Conservation (phyloP, 2,329 filamentous ascomycete genomes). For the Diaporthe sp. region DNA sequence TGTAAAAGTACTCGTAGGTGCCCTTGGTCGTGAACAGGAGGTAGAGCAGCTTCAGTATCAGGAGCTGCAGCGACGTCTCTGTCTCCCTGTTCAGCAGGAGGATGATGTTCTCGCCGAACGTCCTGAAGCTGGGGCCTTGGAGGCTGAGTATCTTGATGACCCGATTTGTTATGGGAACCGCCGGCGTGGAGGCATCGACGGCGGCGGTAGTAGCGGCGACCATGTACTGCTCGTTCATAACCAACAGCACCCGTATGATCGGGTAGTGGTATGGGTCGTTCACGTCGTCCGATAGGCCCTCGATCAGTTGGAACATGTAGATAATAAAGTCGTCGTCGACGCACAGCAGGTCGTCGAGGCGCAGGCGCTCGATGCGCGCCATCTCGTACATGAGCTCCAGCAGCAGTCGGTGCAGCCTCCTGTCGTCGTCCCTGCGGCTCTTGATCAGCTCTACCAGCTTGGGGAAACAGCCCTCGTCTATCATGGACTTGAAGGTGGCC, state of each 20-base stretch:
- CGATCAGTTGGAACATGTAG: slow-evolving; percentile 88
- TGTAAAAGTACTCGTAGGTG: slow-evolving; percentile 99
- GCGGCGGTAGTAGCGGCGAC: slow-evolving; percentile 73
- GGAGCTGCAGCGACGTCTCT: slow-evolving; percentile 91
- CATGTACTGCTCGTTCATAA: slow-evolving; percentile 99
- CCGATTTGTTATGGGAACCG: slow-evolving; percentile 82
- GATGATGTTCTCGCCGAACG: slow-evolving; percentile 98
- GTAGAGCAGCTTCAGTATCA: slow-evolving; percentile 97
- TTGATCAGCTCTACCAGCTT: slow-evolving; percentile 87
- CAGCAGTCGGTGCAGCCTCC: slow-evolving; percentile 81
- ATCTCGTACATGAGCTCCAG: slow-evolving; percentile 96
- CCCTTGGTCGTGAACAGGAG: slow-evolving; percentile 92
- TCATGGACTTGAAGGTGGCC: slow-evolving; percentile 86
- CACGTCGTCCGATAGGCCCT: slow-evolving; percentile 86
- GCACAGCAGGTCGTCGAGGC: slow-evolving; percentile 80
- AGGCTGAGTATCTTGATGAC: slow-evolving; percentile 92
- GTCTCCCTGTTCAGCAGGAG: slow-evolving; percentile 94
- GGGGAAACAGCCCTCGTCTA: slow-evolving; percentile 85
- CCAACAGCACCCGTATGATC: slow-evolving; percentile 91
- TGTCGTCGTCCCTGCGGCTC: slow-evolving; percentile 73
- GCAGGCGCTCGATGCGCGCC: slow-evolving; percentile 89
- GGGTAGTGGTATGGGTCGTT: slow-evolving; percentile 97
- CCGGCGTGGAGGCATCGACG: slow-evolving; percentile 54
- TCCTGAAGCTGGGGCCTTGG: slow-evolving; percentile 85
- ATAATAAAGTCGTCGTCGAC: slow-evolving; percentile 86